Percentiles rank a stretch among this genome's conserved stretches.
Conservation (phyloP, 352 stramenopile species). For the Phytophthora vignae region DNA sequence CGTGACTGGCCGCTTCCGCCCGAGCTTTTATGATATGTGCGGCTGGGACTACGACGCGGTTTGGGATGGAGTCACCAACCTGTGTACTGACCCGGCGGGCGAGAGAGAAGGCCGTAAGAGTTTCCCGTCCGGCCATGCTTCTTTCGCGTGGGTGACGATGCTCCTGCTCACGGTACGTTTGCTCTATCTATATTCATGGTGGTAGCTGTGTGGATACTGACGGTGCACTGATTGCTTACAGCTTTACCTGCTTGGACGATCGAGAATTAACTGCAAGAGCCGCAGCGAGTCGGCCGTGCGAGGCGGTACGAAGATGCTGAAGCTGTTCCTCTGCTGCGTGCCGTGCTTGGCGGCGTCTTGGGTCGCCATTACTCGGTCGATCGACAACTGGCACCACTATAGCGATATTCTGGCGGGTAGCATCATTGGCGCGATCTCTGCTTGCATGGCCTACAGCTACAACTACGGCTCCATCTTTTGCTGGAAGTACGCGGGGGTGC, state of each 20-base stretch:
- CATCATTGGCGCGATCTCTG: constrained; percentile 57
- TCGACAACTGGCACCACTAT: constrained; percentile 89
- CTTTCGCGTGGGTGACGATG: constrained; percentile 71
- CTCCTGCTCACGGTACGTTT: constrained; percentile 67
- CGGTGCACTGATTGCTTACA: constrained; percentile 14
- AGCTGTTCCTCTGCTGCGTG: constrained; percentile 71
- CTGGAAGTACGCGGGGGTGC: constrained; percentile 60
- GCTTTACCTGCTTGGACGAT: constrained; percentile 79
- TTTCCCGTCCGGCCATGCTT: constrained; percentile 78
- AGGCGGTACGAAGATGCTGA: constrained; percentile 58
- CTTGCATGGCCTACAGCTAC: constrained; percentile 62
- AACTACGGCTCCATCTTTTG: constrained; percentile 76
- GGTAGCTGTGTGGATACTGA: constrained; percentile 7
- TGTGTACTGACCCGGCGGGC: constrained; percentile 52
- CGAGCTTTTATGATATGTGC: constrained; percentile 81
- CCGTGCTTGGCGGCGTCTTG: constrained; percentile 69
- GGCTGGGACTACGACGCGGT: constrained; percentile 62
- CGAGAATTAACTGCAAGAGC: constrained; percentile 61
- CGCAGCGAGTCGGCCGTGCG: constrained; percentile 53
- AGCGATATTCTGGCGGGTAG: constrained; percentile 76
- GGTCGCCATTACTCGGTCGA: constrained; percentile 75
- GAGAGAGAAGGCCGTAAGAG: constrained; percentile 75
- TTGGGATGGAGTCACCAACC: constrained; percentile 70
- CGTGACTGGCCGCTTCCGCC: constrained; percentile 72
- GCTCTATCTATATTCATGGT: not conserved